These are phyloP conservation scores for Aspergillus sp. DNA, from an alignment of 2,329 filamentous ascomycete genomes.

Conservation along the genomic window DNA sequence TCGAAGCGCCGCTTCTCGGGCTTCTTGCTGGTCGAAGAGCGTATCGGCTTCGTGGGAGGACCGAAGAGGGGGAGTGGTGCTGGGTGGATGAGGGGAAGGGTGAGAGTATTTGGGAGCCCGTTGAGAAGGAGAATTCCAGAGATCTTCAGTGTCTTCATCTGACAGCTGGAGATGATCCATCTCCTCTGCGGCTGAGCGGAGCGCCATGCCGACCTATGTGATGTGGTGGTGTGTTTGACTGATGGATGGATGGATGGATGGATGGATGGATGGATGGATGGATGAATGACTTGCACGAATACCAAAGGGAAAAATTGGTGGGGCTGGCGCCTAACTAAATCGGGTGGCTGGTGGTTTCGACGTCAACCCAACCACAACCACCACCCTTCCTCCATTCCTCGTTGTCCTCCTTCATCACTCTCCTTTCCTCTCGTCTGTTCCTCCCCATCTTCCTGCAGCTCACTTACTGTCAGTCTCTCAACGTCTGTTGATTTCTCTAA, in stretches of 20 bases:
- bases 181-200: slow-evolving; percentile 43
- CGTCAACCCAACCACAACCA: background rate
- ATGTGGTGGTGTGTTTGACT: background rate
- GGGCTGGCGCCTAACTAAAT: background rate
- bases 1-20: slow-evolving; percentile 69
- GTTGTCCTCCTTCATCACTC: background rate
- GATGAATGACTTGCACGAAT: no score
- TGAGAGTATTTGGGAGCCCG: slow-evolving; percentile 32
- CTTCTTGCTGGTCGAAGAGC: slow-evolving; percentile 62
- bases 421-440: background rate
- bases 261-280: background rate
- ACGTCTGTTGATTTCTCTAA: background rate
- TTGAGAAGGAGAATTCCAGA: slow-evolving; percentile 58
- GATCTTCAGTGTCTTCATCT: slow-evolving; percentile 55
- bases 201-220: slow-evolving; percentile 23
- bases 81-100: slow-evolving; percentile 39
- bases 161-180: slow-evolving; percentile 53
- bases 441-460: background rate
- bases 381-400: background rate
- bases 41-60: slow-evolving; percentile 48
- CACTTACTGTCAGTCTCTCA: background rate
- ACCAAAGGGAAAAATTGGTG: background rate
- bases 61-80: slow-evolving; percentile 25
- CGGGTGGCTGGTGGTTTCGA: background rate
- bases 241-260: background rate